Conservation (phyloP, 2,329 filamentous ascomycete species). For the Curvularia lunata region DNA sequence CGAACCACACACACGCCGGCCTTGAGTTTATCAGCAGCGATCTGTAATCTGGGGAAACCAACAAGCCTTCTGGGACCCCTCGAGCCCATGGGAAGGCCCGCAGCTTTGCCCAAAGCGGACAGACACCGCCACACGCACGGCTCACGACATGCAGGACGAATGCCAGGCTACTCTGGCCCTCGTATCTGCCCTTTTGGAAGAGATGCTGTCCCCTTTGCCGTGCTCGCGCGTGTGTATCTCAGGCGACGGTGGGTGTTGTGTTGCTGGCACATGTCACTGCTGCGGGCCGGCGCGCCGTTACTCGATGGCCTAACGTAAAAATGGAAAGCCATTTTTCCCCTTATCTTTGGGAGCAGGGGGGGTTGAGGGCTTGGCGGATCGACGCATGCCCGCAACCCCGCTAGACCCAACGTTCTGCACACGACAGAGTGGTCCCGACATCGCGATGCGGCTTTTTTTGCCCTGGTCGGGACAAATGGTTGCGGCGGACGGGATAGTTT, state of each 20-base stretch:
- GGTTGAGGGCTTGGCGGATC: conserved; percentile 33
- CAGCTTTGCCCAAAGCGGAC: conserved; percentile 36
- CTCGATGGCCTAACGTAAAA: conserved; percentile 38
- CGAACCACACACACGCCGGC: not conserved
- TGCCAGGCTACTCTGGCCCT: not conserved
- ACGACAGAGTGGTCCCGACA: conserved; percentile 39
- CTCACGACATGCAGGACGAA: conserved; percentile 15
- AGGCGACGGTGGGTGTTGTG: conserved; percentile 2
- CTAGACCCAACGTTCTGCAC: conserved; percentile 32
- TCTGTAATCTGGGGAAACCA: conserved; percentile 32
- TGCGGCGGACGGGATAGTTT: conserved; percentile 17
- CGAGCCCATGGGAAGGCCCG: conserved; percentile 28
- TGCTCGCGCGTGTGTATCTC: not conserved
- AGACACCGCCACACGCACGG: conserved; percentile 35
- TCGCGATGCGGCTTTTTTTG: conserved; percentile 40
- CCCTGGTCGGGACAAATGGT: conserved; percentile 14
- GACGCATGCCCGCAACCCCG: conserved; percentile 30
- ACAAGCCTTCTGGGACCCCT: conserved; percentile 34
- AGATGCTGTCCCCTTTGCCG: not conserved
- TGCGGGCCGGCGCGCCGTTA: conserved; percentile 29
- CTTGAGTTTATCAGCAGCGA: conserved; percentile 31
- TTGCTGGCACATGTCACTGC: conserved; percentile 24
- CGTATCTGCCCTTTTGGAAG: not conserved
- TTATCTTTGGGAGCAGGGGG: conserved; percentile 35
- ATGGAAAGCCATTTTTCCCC: conserved; percentile 21